Conservation (phyloP, 768 basidiomycete genomes). For the Mycena vitilis region DNA sequence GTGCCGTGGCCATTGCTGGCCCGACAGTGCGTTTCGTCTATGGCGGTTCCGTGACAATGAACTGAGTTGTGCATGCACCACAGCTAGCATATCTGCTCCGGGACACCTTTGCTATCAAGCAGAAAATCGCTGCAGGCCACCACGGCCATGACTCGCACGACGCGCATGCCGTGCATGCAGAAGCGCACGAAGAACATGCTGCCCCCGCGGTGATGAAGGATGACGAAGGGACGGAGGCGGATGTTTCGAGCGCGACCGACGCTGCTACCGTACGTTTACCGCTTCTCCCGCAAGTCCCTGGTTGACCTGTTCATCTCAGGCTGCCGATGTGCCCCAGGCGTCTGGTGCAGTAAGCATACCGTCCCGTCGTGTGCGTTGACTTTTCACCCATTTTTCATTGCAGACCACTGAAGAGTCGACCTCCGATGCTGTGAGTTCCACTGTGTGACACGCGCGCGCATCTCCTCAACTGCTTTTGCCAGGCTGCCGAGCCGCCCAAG, state of each 20-base stretch:
- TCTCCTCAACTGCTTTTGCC: background rate
- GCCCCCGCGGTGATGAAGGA: conserved; percentile 49
- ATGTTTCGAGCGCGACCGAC: conserved; percentile 48
- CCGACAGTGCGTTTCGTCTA: conserved; percentile 52
- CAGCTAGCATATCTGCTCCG: conserved; percentile 49
- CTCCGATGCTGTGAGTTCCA: conserved; percentile 22
- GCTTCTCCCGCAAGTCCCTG: background rate
- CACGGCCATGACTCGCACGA: conserved; percentile 40
- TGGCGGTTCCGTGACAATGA: background rate
- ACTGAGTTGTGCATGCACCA: conserved; percentile 9
- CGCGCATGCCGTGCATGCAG: conserved; percentile 45
- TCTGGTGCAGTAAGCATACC: conserved; percentile 40
- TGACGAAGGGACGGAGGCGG: conserved; percentile 53
- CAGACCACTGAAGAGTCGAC: conserved; percentile 19
- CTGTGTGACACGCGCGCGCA: background rate
- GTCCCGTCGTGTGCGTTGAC: conserved; percentile 4
- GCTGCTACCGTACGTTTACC: conserved; percentile 45
- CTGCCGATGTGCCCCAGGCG: conserved; percentile 44
- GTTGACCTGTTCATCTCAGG: conserved; percentile 32
- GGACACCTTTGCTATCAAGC: conserved; percentile 33
- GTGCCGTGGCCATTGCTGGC: conserved; percentile 53
- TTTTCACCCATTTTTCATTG: background rate
- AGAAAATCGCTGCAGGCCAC: conserved; percentile 22
- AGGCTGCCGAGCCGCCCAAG: conserved; percentile 29
- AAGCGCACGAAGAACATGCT: conserved; percentile 37